phyloP scores from a whole-genome alignment of 257 asterid genomes.

The Jacaranda mimosifolia region DNA sequence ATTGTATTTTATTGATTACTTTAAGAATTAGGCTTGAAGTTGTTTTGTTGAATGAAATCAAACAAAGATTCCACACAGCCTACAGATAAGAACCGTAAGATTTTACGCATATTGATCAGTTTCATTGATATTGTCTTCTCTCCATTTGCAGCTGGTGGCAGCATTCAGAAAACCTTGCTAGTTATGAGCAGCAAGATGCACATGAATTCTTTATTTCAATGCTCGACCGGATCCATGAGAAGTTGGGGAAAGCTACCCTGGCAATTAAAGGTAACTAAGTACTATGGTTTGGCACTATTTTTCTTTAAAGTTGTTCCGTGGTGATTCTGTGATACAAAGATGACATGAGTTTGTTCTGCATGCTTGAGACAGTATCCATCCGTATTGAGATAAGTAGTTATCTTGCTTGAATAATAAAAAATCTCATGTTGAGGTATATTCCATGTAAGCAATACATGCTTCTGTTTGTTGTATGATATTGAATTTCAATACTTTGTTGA shows the following conservation, averaged over 20 bases:
- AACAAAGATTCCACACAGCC: not conserved
- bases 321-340: constrained; percentile 11
- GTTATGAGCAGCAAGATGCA: constrained; percentile 79
- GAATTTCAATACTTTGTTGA: not conserved
- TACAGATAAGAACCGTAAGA: too few species aligned
- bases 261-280: constrained; percentile 56
- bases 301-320: not conserved
- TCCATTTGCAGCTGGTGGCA: constrained; percentile 76
- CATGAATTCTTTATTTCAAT: constrained; percentile 75
- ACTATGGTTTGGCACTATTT: constrained; percentile 12
- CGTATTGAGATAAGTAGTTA: constrained; percentile 1
- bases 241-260: constrained; percentile 55
- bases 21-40: not conserved
- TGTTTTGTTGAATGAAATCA: not conserved
- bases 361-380: constrained; percentile 15
- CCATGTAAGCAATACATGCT: not conserved
- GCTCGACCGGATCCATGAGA: constrained; percentile 74
- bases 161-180: constrained; percentile 72
- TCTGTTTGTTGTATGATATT: not conserved
- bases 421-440: not conserved
- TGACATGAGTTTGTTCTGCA: constrained; percentile 13
- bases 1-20: not conserved
- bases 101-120: not conserved
- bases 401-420: constrained; percentile 15
- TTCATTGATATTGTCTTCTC: constrained; percentile 19